These are phyloP conservation scores for slime mould (Dictyostelium discoideum) DNA, from an alignment of 78 protist genomes.

Conservation along the genomic window dicty_2.7 NC_007088.5:3214501-3215000, in stretches of 20 bases:
- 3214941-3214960: background rate
- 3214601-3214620: background rate
- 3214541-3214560: background rate
- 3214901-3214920: background rate
- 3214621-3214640: background rate
- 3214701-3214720: background rate
- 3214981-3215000: background rate
- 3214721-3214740: background rate
- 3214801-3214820: background rate
- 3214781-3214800: background rate
- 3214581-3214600: background rate
- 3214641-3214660: background rate
- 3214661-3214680: background rate
- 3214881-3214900: background rate
- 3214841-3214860: background rate
- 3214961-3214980: background rate
- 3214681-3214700: background rate
- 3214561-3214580: background rate
- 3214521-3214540: background rate
- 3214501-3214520: background rate
- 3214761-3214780: background rate
- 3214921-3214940: background rate
- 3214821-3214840: background rate
- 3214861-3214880: background rate
- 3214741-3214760: slow-evolving; percentile 13